A percentile compares a stretch with the other conserved stretches of the same genome.
phyloP scores from a whole-genome alignment of 176 grass and related monocot genomes.

The Musa beccarii region DNA sequence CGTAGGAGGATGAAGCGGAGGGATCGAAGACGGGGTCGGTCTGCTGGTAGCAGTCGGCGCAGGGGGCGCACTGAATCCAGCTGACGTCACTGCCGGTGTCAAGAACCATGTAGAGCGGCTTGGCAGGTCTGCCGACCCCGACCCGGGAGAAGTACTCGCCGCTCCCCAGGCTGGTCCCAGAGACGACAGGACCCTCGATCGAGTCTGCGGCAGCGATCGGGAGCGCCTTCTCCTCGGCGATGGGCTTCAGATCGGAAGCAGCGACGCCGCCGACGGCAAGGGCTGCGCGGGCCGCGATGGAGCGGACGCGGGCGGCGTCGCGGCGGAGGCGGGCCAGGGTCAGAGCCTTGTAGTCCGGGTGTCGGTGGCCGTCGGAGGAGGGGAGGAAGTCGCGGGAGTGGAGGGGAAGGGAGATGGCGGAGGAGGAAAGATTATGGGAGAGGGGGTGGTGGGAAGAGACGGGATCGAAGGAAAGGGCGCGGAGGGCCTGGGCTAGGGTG shows the following conservation, averaged over 20 bases:
- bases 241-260: slow-evolving; percentile 26
- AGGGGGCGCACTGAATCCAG: slow-evolving; percentile 86
- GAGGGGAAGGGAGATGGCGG: slow-evolving; percentile 27
- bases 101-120: slow-evolving; percentile 71
- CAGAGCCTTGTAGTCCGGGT: slow-evolving; percentile 36
- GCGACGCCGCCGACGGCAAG: slow-evolving; percentile 39
- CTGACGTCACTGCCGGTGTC: slow-evolving; percentile 94
- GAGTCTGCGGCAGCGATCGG: slow-evolving; percentile 16
- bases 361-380: slow-evolving; percentile 10
- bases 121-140: slow-evolving; percentile 47
- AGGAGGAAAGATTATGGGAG: slow-evolving; percentile 17
- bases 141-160: slow-evolving; percentile 95
- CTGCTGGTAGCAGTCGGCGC: slow-evolving; percentile 79
- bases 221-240: background rate
- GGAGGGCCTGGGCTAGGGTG: slow-evolving; percentile 41
- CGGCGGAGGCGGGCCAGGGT: slow-evolving; percentile 44
- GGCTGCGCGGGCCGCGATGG: slow-evolving; percentile 31
- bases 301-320: slow-evolving; percentile 45
- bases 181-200: slow-evolving; percentile 74
- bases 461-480: slow-evolving; percentile 42
- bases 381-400: slow-evolving; percentile 71
- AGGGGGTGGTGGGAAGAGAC: slow-evolving; percentile 2
- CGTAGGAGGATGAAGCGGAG: slow-evolving; percentile 48
- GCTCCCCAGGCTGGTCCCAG: slow-evolving; percentile 66
- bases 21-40: slow-evolving; percentile 79